Conservation (phyloP, 768 basidiomycete species). For the Mycena crocata region DNA sequence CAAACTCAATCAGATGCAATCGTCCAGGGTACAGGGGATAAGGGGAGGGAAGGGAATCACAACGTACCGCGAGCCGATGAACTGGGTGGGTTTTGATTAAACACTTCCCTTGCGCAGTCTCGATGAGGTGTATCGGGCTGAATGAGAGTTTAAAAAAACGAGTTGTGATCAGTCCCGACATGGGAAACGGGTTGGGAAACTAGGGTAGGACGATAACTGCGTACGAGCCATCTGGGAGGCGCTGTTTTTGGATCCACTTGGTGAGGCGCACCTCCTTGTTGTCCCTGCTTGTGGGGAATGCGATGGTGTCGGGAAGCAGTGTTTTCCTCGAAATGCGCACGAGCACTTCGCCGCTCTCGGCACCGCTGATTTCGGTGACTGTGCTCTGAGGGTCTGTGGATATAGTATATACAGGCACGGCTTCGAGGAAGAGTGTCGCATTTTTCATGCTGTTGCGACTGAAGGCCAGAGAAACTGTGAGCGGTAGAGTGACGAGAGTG, state of each 20-base stretch:
- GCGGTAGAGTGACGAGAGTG: background rate
- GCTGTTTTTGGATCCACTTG: constrained; percentile 8
- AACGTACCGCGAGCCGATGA: constrained; percentile 11
- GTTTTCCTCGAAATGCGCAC: background rate
- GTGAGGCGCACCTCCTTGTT: background rate
- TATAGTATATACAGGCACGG: background rate
- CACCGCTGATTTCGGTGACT: background rate
- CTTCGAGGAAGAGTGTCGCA: background rate
- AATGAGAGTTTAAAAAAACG: background rate
- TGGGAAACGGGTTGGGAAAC: background rate
- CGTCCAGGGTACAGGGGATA: no score
- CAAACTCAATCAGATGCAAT: background rate
- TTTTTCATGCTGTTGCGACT: constrained; percentile 13
- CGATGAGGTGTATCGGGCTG: background rate
- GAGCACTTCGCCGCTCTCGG: background rate
- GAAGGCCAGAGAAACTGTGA: background rate
- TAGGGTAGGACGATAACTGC: constrained; percentile 6
- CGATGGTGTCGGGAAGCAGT: constrained; percentile 4
- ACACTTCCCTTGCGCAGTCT: background rate
- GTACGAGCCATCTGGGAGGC: constrained; percentile 5
- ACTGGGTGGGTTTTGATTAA: background rate
- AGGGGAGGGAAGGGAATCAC: background rate
- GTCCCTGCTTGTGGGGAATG: background rate
- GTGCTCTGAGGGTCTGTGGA: background rate
- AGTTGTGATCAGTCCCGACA: background rate